Evolutionary conservation across 768 basidiomycete species (phyloP), one percentile per base, ranked within the genome.

Genomic region (Lactarius vividus): DNA sequence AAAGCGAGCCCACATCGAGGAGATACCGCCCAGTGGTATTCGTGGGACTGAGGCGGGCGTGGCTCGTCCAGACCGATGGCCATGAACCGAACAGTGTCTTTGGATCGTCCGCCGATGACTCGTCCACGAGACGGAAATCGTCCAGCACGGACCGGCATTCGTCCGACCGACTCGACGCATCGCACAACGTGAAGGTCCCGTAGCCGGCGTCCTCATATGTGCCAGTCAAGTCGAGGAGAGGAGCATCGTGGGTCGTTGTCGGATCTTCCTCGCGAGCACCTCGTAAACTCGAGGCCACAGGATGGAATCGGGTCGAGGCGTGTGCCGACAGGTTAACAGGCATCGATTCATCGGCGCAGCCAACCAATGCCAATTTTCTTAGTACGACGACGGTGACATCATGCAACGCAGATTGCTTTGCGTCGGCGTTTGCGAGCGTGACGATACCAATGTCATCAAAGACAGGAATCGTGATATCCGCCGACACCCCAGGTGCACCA

Each of bases 401-500:
- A 2, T 0, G 0, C 1, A 67, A 4, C 4, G 26, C 2, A 10
- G 2, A 2, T 18, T 64, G 10, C 26, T 69, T 66, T 3, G 13
- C 40, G 40, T 72, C 71, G 4, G 66, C 68, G 64, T 75, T 75
- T 8, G 65, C 62, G 15, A 76, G 67, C 1, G 55, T 44, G 31
- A 75, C 67, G 26, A 83, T 56, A 4, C 79, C 81, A 0, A 80
- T 61, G 10, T 72, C 72, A 44, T 80, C 77, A 3, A 67, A 26
- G 0, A 80, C 81, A 18, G 79, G 71, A 33, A 81, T 73, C 1
- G 71, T 59, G 5, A 78, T 74, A 0, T 68, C 23, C 0, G 78
- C 71, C 2, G 74, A 73, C 35, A 77, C 67, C 4, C 80, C 80
- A 0, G 78, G 78, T 13, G 78, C 57, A 4, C 69, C 68, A 2